Base-by-base conservation (phyloP, 2,329 filamentous ascomycete genomes). In the Aspergillus hortae region DNA sequence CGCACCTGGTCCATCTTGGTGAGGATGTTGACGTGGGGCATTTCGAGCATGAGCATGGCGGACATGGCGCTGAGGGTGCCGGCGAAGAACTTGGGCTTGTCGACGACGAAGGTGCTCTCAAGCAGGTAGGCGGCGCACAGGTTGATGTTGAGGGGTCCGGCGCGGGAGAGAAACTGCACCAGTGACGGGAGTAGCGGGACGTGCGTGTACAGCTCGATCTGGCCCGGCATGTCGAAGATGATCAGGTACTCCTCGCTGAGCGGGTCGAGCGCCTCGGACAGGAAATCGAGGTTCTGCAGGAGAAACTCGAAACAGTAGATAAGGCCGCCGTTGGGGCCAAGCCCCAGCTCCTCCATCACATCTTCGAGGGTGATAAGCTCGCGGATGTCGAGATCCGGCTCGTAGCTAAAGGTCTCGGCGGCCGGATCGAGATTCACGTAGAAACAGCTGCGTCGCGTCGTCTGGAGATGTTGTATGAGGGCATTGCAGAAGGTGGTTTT, bases 401-500 rank as follows among this genome's bases (percentile, higher is more conserved):
- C 80, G 75, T 96, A 95, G 66, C 87, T 86, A 73, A 99, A 97
- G 45, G 86, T 81, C 74, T 96, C 92, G 68, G 94, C 94, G 51
- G 94, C 94, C 6, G 94, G 94, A 71, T 99, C 94, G 65, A 99
- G 90, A 75, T 99, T 99, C 69, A 99, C 88, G 75, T 97, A 99
- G 80, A 95, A 96, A 73, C 89, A 89, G 46, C 91, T 95, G n/a
- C 92, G 89, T 51, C 90, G 89, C 73, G 90, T 92, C 68, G 91
- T 88, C 63, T 90, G 86, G 23, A 97, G 86, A 67, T 97, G 90
- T 55, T 94, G 91, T 69, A 97, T 96, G 63, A 99, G 82, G 61
- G 90, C 85, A 53, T 89, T 87, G 78, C 91, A 96, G 74, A 99
- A 99, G 56, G 94, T 99, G 25, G 92, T 95, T 83, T 96, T 99